phyloP scores from a whole-genome alignment of 352 stramenopile genomes.

The Globisporangium paddicum region DNA sequence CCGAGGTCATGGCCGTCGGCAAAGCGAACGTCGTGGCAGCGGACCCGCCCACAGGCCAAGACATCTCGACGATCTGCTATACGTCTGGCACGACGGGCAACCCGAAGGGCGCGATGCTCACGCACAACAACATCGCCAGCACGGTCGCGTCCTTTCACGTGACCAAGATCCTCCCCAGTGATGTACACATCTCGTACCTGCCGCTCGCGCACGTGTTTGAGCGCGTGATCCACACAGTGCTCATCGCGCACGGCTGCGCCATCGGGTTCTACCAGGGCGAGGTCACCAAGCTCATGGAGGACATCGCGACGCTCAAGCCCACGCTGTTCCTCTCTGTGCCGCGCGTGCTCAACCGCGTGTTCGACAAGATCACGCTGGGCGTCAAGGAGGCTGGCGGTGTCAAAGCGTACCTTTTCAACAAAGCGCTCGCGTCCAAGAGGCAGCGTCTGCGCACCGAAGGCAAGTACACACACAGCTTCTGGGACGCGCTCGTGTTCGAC shows the following conservation, averaged over 20 bases:
- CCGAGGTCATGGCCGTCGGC: slow-evolving; percentile 29
- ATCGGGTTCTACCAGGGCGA: slow-evolving; percentile 93
- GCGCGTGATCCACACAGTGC: slow-evolving; percentile 44
- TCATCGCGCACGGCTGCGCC: slow-evolving; percentile 64
- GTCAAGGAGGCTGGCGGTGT: slow-evolving; percentile 74
- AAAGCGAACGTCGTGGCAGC: slow-evolving; percentile 38
- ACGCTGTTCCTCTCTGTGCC: slow-evolving; percentile 91
- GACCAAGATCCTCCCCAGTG: slow-evolving; percentile 10
- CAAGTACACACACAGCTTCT: slow-evolving; percentile 68
- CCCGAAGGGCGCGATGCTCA: slow-evolving; percentile 68
- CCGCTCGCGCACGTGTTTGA: slow-evolving; percentile 95
- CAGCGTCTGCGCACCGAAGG: slow-evolving; percentile 13
- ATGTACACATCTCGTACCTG: slow-evolving; percentile 90
- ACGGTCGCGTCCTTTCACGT: slow-evolving; percentile 2
- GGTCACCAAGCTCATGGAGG: slow-evolving; percentile 86
- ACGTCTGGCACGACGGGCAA: slow-evolving; percentile 71
- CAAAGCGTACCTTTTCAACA: slow-evolving; percentile 89
- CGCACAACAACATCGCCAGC: slow-evolving; percentile 43
- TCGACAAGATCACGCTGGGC: slow-evolving; percentile 89
- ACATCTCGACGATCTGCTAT: slow-evolving; percentile 93
- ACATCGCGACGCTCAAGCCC: slow-evolving; percentile 86
- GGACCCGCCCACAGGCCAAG: slow-evolving; percentile 41
- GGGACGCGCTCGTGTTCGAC: slow-evolving; percentile 94
- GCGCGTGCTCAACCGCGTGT: slow-evolving; percentile 94
- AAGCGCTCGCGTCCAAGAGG: slow-evolving; percentile 78